These are phyloP conservation scores for Dictyostelium intermedium DNA, from an alignment of 78 protist genomes.

Conservation along the genomic window DNA sequence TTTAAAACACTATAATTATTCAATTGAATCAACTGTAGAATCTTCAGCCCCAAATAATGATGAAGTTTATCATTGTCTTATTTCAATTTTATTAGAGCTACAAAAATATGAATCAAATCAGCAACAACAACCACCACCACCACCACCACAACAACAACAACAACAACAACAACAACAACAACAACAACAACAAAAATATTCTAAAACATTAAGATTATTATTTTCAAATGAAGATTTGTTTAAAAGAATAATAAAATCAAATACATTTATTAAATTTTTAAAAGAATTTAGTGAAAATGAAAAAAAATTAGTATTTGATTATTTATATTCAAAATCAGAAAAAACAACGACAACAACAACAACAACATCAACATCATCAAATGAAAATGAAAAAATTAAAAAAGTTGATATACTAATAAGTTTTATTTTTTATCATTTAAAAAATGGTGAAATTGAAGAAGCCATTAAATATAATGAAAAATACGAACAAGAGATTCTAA, in stretches of 20 bases:
- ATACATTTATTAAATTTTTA: background rate
- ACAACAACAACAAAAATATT: background rate
- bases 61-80: background rate
- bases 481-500: background rate
- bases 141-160: background rate
- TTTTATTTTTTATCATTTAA: background rate
- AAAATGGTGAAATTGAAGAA: background rate
- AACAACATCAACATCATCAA: background rate
- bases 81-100: background rate
- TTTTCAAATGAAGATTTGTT: background rate
- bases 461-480: background rate
- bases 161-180: background rate
- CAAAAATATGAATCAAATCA: background rate
- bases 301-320: background rate
- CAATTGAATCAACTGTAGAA: background rate
- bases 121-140: background rate
- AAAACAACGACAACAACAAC: background rate
- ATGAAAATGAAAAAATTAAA: background rate
- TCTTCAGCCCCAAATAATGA: background rate
- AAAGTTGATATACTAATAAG: background rate
- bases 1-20: background rate
- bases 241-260: background rate
- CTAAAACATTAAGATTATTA: background rate
- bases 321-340: background rate
- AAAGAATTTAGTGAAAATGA: background rate